These are phyloP conservation scores for Sequoiadendron giganteum DNA, from an alignment of 75 land plant genomes.

Conservation along the genomic window DNA sequence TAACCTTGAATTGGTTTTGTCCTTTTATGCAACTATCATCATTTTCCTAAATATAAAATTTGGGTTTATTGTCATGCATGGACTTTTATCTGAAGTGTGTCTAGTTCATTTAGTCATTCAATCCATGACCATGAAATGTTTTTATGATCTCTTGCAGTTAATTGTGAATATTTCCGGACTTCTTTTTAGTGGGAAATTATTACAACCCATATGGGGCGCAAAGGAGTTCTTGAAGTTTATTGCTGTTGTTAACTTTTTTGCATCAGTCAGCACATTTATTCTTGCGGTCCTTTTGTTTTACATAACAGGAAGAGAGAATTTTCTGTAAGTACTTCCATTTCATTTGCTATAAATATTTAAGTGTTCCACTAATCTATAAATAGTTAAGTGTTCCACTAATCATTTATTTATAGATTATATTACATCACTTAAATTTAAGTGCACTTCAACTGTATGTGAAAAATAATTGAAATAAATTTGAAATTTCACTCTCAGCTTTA, in stretches of 20 bases:
- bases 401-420: neutral
- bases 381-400: neutral
- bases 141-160: constrained; percentile 17
- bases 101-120: neutral
- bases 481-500: neutral
- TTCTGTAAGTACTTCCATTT: constrained; percentile 28
- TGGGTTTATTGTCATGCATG: neutral
- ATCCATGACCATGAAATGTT: neutral
- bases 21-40: neutral
- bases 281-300: constrained; percentile 31
- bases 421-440: neutral
- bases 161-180: constrained; percentile 32
- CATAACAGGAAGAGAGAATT: constrained; percentile 29
- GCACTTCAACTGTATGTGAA: neutral
- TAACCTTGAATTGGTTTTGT: neutral
- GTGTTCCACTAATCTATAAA: no score
- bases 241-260: constrained; percentile 29
- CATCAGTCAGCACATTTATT: constrained; percentile 34
- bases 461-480: neutral
- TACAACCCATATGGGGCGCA: constrained; percentile 51
- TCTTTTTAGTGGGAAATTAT: constrained; percentile 35
- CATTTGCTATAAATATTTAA: no score
- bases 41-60: neutral
- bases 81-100: neutral
- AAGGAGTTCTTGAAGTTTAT: constrained; percentile 44